phyloP scores from a whole-genome alignment of 208 protist species.

The Phytomonas serpens region DNA sequence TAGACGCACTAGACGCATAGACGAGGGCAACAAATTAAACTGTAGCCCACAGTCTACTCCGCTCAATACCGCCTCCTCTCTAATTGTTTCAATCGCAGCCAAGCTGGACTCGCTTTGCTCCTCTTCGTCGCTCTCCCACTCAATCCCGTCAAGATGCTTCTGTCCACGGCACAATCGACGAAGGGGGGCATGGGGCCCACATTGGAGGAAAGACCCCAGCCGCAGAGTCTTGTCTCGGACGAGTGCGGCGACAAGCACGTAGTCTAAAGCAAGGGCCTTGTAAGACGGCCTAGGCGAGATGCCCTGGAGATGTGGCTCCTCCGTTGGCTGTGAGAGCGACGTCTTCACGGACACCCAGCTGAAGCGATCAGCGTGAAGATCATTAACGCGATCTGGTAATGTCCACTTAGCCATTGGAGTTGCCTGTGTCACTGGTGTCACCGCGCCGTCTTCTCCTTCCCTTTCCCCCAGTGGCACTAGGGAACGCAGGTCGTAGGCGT shows the following conservation, averaged over 20 bases:
- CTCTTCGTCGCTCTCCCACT: not conserved
- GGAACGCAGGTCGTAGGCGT: slow-evolving; percentile 33
- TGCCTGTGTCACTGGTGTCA: not conserved
- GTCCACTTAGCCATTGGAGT: slow-evolving; percentile 42
- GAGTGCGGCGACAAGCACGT: slow-evolving; percentile 46
- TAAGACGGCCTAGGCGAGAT: slow-evolving; percentile 3
- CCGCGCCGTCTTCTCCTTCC: slow-evolving; percentile 11
- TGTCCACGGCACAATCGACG: not conserved
- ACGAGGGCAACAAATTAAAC: slow-evolving; percentile 66
- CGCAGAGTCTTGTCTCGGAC: slow-evolving; percentile 75
- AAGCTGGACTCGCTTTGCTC: not conserved
- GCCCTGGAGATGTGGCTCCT: not conserved
- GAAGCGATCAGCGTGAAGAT: slow-evolving; percentile 58
- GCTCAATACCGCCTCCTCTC: slow-evolving; percentile 24
- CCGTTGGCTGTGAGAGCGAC: not conserved
- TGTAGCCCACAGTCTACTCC: slow-evolving; percentile 35
- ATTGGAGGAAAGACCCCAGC: slow-evolving; percentile 41
- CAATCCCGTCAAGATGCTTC: not conserved
- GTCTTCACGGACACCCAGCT: slow-evolving; percentile 36
- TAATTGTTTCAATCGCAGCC: slow-evolving; percentile 3
- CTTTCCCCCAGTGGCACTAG: slow-evolving; percentile 28
- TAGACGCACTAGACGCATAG: slow-evolving; percentile 66
- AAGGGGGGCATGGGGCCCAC: slow-evolving; percentile 6
- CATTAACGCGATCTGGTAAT: slow-evolving; percentile 64
- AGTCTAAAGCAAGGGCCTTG: slow-evolving; percentile 33